Conservation (phyloP, 202 grass and related monocot species). For the Saccharum hybrid region DNA sequence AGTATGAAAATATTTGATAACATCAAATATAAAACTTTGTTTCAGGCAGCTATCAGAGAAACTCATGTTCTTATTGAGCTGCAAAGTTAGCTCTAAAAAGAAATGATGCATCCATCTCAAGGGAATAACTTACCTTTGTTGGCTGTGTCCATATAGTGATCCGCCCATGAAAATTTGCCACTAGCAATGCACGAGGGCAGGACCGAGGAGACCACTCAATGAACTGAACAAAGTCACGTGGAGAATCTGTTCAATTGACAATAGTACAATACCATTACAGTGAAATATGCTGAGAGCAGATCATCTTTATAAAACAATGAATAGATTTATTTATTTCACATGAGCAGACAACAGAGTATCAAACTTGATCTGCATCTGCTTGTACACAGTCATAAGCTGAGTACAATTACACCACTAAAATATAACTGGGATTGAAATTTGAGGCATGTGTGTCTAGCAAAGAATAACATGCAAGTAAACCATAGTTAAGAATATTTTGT, state of each 20-base stretch:
- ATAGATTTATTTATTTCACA: not conserved
- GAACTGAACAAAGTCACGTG: slow-evolving; percentile 96
- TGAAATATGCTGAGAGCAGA: slow-evolving; percentile 33
- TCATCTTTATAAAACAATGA: not conserved
- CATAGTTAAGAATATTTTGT: slow-evolving; percentile 16
- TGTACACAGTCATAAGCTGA: slow-evolving; percentile 16
- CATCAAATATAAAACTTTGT: slow-evolving; percentile 26
- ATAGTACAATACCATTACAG: slow-evolving; percentile 38
- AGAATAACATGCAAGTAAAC: slow-evolving; percentile 11
- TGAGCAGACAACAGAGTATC: not conserved
- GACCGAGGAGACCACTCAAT: slow-evolving; percentile 97
- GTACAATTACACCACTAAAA: slow-evolving; percentile 4
- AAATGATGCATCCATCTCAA: slow-evolving; percentile 20
- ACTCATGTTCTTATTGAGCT: not conserved
- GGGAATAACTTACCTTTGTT: slow-evolving; percentile 62
- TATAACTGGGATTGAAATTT: slow-evolving; percentile 15
- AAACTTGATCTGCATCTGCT: slow-evolving; percentile 4
- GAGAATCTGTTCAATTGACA: slow-evolving; percentile 88
- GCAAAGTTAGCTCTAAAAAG: not conserved
- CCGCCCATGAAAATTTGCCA: slow-evolving; percentile 97
- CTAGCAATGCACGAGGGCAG: slow-evolving; percentile 84
- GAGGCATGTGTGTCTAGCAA: slow-evolving; percentile 23
- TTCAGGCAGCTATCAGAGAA: slow-evolving; percentile 14
- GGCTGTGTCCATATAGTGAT: slow-evolving; percentile 99
- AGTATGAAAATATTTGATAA: slow-evolving; percentile 6